These are phyloP conservation scores for Takakia lepidozioides DNA, from an alignment of 225 moss, liverwort and hornwort species.

Conservation along the genomic window DNA sequence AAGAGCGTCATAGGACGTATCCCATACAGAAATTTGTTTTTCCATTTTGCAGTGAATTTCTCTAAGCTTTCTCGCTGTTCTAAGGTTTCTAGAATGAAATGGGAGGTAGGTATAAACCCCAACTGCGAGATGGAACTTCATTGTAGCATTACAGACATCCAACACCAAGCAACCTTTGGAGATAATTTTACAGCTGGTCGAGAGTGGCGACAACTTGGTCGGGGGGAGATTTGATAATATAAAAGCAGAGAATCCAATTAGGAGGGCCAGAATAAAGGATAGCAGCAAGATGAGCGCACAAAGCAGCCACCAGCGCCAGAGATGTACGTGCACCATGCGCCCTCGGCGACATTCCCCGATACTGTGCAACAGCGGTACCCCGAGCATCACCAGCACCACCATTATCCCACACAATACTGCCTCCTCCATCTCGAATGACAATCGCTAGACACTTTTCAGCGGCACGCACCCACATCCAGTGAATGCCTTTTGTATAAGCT, in stretches of 20 bases:
- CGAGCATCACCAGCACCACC: slow-evolving; percentile 44
- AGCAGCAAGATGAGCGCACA: slow-evolving; percentile 34
- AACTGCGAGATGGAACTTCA: too few species aligned
- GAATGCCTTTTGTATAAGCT: too few species aligned
- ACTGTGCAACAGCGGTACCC: slow-evolving; percentile 50
- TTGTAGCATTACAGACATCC: too few species aligned
- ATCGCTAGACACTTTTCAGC: too few species aligned
- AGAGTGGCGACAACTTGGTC: slow-evolving; percentile 22
- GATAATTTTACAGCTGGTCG: slow-evolving; percentile 43
- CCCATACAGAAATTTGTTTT: too few species aligned
- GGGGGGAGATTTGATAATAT: slow-evolving; percentile 27
- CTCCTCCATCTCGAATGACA: slow-evolving; percentile 14
- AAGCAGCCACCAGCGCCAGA: slow-evolving; percentile 51
- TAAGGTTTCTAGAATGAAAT: too few species aligned
- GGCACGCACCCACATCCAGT: too few species aligned
- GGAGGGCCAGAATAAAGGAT: slow-evolving; percentile 25
- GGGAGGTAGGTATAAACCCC: too few species aligned
- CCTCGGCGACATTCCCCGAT: slow-evolving; percentile 46
- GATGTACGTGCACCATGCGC: slow-evolving; percentile 30
- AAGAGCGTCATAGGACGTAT: too few species aligned
- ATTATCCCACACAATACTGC: slow-evolving; percentile 29
- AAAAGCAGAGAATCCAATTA: slow-evolving; percentile 31
- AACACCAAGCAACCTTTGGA: slow-evolving; percentile 51
- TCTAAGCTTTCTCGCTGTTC: too few species aligned
- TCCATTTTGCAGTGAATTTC: too few species aligned